These are phyloP conservation scores for Brassica cretica DNA, from an alignment of 345 rosid genomes.

Conservation along the genomic window DNA sequence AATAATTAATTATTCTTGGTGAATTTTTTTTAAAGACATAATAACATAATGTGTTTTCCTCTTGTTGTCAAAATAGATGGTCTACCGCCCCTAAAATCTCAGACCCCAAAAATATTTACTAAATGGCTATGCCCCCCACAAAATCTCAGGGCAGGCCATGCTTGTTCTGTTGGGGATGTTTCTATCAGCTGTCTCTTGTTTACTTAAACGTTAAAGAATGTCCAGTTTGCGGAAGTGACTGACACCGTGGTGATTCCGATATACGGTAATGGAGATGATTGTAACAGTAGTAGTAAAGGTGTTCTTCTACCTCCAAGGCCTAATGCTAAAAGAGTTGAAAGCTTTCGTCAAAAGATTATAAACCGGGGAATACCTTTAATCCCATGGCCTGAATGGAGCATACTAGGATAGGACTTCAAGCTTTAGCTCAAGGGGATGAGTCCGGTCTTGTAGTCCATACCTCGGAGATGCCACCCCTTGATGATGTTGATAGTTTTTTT, in stretches of 20 bases:
- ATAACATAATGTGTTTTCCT: too few species aligned
- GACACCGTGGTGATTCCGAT: conserved; percentile 56
- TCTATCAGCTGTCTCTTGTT: conserved; percentile 48
- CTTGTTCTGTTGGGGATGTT: conserved; percentile 69
- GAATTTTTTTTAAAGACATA: too few species aligned
- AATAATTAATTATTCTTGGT: too few species aligned
- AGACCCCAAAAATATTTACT: too few species aligned
- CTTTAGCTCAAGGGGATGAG: conserved; percentile 36
- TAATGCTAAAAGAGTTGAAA: conserved; percentile 52
- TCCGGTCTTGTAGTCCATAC: conserved; percentile 43
- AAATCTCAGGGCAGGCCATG: too few species aligned
- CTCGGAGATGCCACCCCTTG: conserved; percentile 24
- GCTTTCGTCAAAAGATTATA: conserved; percentile 46
- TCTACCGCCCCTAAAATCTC: too few species aligned
- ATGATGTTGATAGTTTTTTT: conserved; percentile 40
- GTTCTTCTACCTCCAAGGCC: conserved; percentile 57
- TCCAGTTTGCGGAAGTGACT: conserved; percentile 53
- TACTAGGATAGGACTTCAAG: conserved; percentile 17
- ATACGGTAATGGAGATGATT: conserved; percentile 48
- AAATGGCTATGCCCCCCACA: too few species aligned
- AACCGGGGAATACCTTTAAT: too few species aligned
- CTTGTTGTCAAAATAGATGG: too few species aligned
- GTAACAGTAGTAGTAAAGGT: conserved; percentile 19
- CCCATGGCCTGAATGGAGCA: too few species aligned
- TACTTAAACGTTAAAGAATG: conserved; percentile 47